Conservation (phyloP, 345 rosid species). For the Boechera stricta region DNA sequence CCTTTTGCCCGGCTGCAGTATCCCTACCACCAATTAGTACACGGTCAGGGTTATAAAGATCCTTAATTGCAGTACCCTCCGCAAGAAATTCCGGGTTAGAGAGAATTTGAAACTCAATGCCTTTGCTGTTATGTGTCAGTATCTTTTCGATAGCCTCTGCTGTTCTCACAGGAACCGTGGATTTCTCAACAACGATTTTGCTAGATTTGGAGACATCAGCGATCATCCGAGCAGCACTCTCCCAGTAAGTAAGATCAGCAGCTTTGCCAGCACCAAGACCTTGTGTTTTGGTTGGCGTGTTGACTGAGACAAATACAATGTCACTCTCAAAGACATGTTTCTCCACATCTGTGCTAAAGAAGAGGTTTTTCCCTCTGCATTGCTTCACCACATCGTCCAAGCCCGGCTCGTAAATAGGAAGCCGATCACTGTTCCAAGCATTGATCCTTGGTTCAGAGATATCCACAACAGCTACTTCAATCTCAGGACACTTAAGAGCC, state of each 20-base stretch:
- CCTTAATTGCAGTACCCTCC: slow-evolving; percentile 72
- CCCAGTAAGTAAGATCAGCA: slow-evolving; percentile 83
- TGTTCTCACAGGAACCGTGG: slow-evolving; percentile 75
- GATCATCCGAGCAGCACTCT: slow-evolving; percentile 81
- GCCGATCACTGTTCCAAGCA: slow-evolving; percentile 73
- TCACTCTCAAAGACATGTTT: slow-evolving; percentile 66
- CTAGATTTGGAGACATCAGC: slow-evolving; percentile 77
- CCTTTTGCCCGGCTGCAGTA: slow-evolving; percentile 62
- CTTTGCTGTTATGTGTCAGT: slow-evolving; percentile 70
- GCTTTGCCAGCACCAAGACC: slow-evolving; percentile 87
- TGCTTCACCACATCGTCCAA: slow-evolving; percentile 66
- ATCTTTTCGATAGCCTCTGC: slow-evolving; percentile 82
- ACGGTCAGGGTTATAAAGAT: slow-evolving; percentile 63
- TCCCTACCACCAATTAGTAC: slow-evolving; percentile 79
- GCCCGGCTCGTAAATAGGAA: slow-evolving; percentile 81
- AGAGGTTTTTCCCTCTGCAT: slow-evolving; percentile 68
- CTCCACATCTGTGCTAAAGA: slow-evolving; percentile 73
- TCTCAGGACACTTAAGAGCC: slow-evolving; percentile 65
- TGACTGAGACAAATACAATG: slow-evolving; percentile 75
- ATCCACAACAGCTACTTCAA: slow-evolving; percentile 70
- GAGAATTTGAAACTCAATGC: slow-evolving; percentile 71
- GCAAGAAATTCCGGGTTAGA: slow-evolving; percentile 83
- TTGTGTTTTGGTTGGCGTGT: slow-evolving; percentile 75
- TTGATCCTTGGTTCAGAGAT: slow-evolving; percentile 60
- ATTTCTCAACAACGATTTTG: slow-evolving; percentile 78